Evolutionary conservation across 176 grass and related monocot genomes (phyloP).

Genomic region (Tuctoria greenei): DNA sequence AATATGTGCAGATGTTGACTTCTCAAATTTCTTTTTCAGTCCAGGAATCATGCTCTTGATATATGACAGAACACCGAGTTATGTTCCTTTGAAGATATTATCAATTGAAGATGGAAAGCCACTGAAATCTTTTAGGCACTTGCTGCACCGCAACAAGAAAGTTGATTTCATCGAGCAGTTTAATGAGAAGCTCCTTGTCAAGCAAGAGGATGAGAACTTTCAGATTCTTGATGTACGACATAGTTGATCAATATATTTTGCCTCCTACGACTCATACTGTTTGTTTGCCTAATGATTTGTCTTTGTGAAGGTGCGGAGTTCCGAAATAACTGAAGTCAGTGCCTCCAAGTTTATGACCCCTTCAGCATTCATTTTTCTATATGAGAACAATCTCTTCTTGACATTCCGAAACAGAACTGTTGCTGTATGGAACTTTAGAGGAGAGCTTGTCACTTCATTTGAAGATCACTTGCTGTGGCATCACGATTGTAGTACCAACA

Average conservation of each 20-base stretch:
- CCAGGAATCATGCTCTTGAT: slow-evolving; percentile 99
- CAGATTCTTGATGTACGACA: slow-evolving; percentile 93
- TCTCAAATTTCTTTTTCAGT: slow-evolving; percentile 43
- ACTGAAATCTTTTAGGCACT: slow-evolving; percentile 84
- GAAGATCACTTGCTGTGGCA: slow-evolving; percentile 98
- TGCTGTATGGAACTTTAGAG: slow-evolving; percentile 95
- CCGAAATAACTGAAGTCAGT: slow-evolving; percentile 85
- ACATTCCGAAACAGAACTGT: slow-evolving; percentile 94
- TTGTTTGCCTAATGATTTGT: slow-evolving; percentile 26
- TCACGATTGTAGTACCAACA: slow-evolving; percentile 77
- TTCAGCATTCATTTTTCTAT: slow-evolving; percentile 96
- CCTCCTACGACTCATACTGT: not conserved
- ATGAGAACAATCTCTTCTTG: slow-evolving; percentile 98
- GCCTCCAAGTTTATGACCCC: slow-evolving; percentile 85
- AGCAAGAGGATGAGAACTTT: slow-evolving; percentile 95
- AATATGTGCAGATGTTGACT: slow-evolving; percentile 15
- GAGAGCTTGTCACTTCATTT: slow-evolving; percentile 95
- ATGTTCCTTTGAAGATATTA: slow-evolving; percentile 93
- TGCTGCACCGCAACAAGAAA: slow-evolving; percentile 92
- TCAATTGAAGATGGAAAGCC: slow-evolving; percentile 93
- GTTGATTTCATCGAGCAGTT: slow-evolving; percentile 99
- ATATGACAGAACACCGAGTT: slow-evolving; percentile 71
- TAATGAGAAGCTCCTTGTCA: slow-evolving; percentile 91
- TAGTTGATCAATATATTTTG: not conserved
- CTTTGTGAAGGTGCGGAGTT: slow-evolving; percentile 73